Conservation (phyloP, 768 basidiomycete genomes). For the Suillus ampliporus region DNA sequence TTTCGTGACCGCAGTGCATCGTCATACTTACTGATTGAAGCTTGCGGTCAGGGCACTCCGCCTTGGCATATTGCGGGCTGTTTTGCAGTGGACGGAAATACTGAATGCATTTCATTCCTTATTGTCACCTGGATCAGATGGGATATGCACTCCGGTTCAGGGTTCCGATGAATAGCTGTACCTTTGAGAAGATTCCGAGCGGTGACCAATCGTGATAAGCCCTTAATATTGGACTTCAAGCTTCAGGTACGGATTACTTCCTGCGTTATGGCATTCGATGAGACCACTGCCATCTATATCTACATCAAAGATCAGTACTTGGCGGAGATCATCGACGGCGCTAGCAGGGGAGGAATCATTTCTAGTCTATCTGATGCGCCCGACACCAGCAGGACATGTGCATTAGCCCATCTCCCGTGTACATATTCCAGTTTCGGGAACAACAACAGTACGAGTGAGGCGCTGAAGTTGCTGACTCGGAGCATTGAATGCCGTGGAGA, state of each 20-base stretch:
- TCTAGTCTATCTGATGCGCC: not conserved
- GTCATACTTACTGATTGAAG: not conserved
- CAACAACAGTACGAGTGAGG: not conserved
- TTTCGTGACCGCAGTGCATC: not conserved
- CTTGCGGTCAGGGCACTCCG: not conserved
- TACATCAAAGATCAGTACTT: not conserved
- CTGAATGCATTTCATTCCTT: not conserved
- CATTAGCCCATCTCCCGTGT: not conserved
- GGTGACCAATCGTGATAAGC: not conserved
- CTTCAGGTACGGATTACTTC: too few relatives aligned
- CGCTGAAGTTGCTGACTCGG: not conserved
- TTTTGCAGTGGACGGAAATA: too few relatives aligned
- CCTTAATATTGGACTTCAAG: not conserved
- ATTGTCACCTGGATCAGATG: not conserved
- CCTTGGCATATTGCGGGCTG: too few relatives aligned
- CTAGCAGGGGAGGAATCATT: not conserved
- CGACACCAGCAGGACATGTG: not conserved
- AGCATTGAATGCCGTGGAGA: not conserved
- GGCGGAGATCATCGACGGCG: not conserved
- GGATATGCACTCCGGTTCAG: not conserved
- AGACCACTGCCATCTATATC: not conserved
- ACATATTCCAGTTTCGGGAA: not conserved
- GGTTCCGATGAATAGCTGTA: not conserved
- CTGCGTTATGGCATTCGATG: not conserved
- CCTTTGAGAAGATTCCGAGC: not conserved